Percentiles rank a stretch among this genome's conserved stretches.
phyloP scores from a whole-genome alignment of 2,329 filamentous ascomycete species.

The Cercospora zeae-maydis region DNA sequence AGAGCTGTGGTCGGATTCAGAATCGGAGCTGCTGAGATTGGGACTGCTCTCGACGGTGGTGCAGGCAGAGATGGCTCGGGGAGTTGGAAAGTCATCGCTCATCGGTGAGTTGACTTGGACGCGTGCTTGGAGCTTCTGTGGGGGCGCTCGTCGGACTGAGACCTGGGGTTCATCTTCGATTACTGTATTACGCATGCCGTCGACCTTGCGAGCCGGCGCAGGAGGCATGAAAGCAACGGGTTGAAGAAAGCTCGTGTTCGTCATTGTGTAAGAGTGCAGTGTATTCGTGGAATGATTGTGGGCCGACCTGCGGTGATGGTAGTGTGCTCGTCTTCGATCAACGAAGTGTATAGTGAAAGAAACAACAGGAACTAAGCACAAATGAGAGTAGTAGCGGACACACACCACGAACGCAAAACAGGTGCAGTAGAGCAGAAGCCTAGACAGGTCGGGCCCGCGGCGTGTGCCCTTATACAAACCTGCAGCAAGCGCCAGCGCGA shows the following conservation, averaged over 20 bases:
- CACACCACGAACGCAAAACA: conserved; percentile 23
- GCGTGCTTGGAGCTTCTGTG: conserved; percentile 37
- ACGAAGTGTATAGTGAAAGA: conserved; percentile 38
- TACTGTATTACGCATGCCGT: conserved; percentile 59
- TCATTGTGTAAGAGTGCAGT: conserved; percentile 12
- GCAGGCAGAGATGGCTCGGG: conserved; percentile 24
- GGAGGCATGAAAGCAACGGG: conserved; percentile 53
- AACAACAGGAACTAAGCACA: conserved; percentile 25
- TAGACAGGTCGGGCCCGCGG: conserved; percentile 23
- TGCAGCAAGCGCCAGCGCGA: conserved; percentile 22
- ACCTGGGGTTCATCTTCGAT: conserved; percentile 53
- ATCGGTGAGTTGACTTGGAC: conserved; percentile 41
- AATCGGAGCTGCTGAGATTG: conserved; percentile 57
- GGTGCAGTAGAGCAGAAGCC: conserved; percentile 23
- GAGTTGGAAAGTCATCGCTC: conserved; percentile 60
- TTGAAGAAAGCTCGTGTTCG: conserved; percentile 47
- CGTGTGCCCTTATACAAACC: conserved; percentile 31
- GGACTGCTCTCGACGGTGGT: conserved; percentile 50
- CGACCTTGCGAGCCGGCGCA: conserved; percentile 55
- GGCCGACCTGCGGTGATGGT: conserved; percentile 46
- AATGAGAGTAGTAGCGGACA: conserved; percentile 26
- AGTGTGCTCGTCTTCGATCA: conserved; percentile 42
- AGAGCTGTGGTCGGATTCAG: conserved; percentile 38
- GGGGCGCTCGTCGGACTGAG: conserved; percentile 31
- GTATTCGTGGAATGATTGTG: conserved; percentile 21